Conservation (phyloP, 208 protist species). For the Trypanosoma theileri region DNA sequence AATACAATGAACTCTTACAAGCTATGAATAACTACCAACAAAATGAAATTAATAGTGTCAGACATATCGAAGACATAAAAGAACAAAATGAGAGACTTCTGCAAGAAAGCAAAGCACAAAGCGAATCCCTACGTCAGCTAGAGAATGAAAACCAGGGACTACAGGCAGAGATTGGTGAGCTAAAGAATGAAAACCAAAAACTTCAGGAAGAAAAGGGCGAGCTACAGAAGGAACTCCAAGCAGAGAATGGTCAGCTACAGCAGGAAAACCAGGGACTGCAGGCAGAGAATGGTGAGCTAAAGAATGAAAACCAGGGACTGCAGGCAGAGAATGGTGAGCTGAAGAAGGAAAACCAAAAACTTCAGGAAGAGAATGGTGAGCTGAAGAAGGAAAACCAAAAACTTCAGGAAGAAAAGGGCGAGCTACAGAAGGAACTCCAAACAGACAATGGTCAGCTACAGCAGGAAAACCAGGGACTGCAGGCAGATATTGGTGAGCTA, state of each 20-base stretch:
- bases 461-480: neutral
- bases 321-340: neutral
- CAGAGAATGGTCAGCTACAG: neutral
- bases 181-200: neutral
- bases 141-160: neutral
- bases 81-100: neutral
- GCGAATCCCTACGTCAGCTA: neutral
- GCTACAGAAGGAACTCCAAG: neutral
- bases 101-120: neutral
- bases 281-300: neutral
- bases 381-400: conserved; percentile 1
- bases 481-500: neutral
- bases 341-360: neutral
- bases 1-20: neutral
- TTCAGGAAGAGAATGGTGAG: neutral
- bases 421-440: neutral
- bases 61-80: neutral
- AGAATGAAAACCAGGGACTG: neutral
- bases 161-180: neutral
- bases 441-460: neutral
- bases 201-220: neutral
- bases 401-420: neutral
- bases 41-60: neutral
- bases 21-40: neutral
- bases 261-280: neutral